A percentile compares a stretch with the other conserved stretches of the same genome.
phyloP scores from a whole-genome alignment of 2,329 filamentous ascomycete species.

The Aureobasidium pullulans region DNA sequence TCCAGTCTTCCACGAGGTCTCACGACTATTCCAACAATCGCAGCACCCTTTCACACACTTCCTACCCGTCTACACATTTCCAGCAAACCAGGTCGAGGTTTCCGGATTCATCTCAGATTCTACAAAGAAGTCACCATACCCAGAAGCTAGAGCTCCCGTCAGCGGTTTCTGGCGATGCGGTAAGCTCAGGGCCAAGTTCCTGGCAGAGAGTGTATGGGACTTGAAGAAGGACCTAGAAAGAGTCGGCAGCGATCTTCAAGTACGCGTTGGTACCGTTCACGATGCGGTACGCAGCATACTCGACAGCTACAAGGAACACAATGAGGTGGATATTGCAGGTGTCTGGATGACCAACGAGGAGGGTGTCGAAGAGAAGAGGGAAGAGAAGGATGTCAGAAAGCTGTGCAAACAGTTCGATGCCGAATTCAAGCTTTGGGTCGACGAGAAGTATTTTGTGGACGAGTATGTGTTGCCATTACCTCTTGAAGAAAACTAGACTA shows the following conservation, averaged over 20 bases:
- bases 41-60: constrained; percentile 52
- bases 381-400: constrained; percentile 51
- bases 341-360: constrained; percentile 71
- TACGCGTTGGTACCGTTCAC: constrained; percentile 55
- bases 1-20: constrained; percentile 57
- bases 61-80: constrained; percentile 63
- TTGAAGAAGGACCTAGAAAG: constrained; percentile 56
- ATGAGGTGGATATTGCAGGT: constrained; percentile 45
- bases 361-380: constrained; percentile 59
- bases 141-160: constrained; percentile 58
- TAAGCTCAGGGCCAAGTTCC: constrained; percentile 62
- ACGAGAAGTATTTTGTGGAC: constrained; percentile 74
- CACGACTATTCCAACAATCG: constrained; percentile 40
- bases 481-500: background rate
- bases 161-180: constrained; percentile 68
- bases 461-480: constrained; percentile 52
- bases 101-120: constrained; percentile 59
- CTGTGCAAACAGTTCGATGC: constrained; percentile 47
- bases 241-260: constrained; percentile 52
- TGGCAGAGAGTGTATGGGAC: constrained; percentile 66
- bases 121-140: constrained; percentile 53
- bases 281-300: constrained; percentile 56
- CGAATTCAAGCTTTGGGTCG: constrained; percentile 58
- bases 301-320: constrained; percentile 33
- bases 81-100: constrained; percentile 64